A percentile compares a stretch with the other conserved stretches of the same genome.
Conservation (phyloP, 2,329 filamentous ascomycete species). For the Claviceps spartinae region DNA sequence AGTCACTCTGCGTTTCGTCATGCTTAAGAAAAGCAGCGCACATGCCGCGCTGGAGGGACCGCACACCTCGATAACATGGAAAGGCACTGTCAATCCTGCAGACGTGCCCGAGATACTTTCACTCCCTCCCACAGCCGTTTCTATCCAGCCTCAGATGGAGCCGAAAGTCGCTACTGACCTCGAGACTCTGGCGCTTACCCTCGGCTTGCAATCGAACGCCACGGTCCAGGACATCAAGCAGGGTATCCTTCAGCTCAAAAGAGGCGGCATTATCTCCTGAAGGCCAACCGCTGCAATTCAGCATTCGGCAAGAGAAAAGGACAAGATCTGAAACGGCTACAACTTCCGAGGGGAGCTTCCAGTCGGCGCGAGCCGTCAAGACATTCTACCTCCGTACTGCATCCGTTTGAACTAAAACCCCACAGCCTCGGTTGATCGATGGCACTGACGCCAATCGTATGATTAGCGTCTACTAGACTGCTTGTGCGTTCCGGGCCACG, state of each 20-base stretch:
- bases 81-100: slow-evolving; percentile 6
- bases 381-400: not conserved
- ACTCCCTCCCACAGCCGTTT: slow-evolving; percentile 6
- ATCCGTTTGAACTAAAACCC: too few relatives aligned
- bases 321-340: not conserved
- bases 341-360: not conserved
- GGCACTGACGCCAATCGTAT: not conserved
- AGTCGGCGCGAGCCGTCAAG: not conserved
- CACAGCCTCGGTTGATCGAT: not conserved
- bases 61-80: slow-evolving; percentile 8
- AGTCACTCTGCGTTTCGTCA: slow-evolving; percentile 72
- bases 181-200: slow-evolving; percentile 20
- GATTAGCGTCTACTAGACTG: not conserved
- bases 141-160: not conserved
- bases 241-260: slow-evolving; percentile 19
- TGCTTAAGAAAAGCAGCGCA: slow-evolving; percentile 34
- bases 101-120: slow-evolving; percentile 10
- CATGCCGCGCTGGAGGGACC: slow-evolving; percentile 7
- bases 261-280: slow-evolving; percentile 5
- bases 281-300: not conserved
- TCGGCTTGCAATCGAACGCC: slow-evolving; percentile 22
- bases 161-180: slow-evolving; percentile 17
- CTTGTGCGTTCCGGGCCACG: not conserved
- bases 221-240: slow-evolving; percentile 22
- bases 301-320: not conserved